Percentiles rank a stretch among this genome's conserved stretches.
These are phyloP conservation scores for Macrolepiota fuliginosa DNA, from an alignment of 768 basidiomycete species.

Conservation along the genomic window DNA sequence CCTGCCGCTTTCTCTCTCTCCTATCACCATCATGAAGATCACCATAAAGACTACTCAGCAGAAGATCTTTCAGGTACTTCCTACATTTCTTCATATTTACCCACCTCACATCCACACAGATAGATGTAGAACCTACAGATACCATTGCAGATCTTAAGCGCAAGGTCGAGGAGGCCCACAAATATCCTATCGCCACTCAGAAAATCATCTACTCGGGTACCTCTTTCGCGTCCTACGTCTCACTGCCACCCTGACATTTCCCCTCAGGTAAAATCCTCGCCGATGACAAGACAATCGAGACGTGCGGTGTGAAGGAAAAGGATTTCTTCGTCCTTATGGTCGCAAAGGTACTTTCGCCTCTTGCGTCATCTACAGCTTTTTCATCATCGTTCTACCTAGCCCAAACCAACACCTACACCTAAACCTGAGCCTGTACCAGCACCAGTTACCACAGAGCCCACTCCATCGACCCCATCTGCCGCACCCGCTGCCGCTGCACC, in stretches of 20 bases:
- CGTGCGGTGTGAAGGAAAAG: slow-evolving; percentile 94
- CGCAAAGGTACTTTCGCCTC: slow-evolving; percentile 62
- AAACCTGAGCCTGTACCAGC: slow-evolving; percentile 21
- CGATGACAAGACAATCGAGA: slow-evolving; percentile 85
- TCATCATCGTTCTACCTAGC: slow-evolving; percentile 38
- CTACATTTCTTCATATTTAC: neutral
- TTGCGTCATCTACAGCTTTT: neutral
- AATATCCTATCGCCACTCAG: slow-evolving; percentile 70
- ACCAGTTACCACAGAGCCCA: slow-evolving; percentile 15
- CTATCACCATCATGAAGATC: slow-evolving; percentile 70
- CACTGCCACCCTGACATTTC: neutral
- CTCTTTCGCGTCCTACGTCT: neutral
- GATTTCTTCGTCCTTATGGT: slow-evolving; percentile 99
- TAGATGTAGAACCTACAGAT: slow-evolving; percentile 75
- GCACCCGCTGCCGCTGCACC: slow-evolving; percentile 22
- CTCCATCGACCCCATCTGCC: slow-evolving; percentile 26
- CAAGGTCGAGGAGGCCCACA: slow-evolving; percentile 77
- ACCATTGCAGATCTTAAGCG: slow-evolving; percentile 78
- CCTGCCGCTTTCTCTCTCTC: too few relatives aligned
- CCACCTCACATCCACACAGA: slow-evolving; percentile 32
- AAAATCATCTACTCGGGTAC: slow-evolving; percentile 95
- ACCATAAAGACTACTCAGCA: slow-evolving; percentile 95
- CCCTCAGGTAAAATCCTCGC: slow-evolving; percentile 84
- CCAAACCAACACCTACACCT: slow-evolving; percentile 45
- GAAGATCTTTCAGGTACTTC: slow-evolving; percentile 78